Percentiles rank a stretch among this genome's conserved stretches.
Evolutionary conservation across 1,284 basidiomycete species (phyloP).

Genomic region (Pseudozyma sp.): DNA sequence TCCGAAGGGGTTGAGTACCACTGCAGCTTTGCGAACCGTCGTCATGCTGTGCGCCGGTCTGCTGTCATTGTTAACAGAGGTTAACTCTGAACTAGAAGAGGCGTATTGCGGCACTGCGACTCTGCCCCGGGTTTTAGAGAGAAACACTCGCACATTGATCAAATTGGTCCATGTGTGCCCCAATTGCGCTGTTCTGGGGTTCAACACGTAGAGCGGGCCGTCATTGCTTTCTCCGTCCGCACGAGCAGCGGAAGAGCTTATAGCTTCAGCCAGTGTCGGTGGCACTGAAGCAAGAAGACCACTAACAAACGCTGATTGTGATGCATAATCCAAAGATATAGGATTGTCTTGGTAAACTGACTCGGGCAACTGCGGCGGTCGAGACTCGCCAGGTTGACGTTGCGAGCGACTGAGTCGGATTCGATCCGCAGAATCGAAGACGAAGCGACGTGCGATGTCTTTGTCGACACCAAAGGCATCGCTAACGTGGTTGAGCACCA

Average conservation of each 20-base stretch:
- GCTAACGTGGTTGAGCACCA: conserved; percentile 60
- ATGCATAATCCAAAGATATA: conserved; percentile 18
- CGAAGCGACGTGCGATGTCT: conserved; percentile 32
- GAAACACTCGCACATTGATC: conserved; percentile 48
- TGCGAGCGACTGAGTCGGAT: conserved; percentile 5
- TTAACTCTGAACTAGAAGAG: too few species aligned
- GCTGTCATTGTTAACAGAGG: background rate
- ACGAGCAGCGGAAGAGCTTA: conserved; percentile 5
- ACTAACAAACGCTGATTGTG: conserved; percentile 30
- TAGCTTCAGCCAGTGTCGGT: conserved; percentile 24
- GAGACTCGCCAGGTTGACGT: background rate
- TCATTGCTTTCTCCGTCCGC: background rate
- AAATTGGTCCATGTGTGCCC: conserved; percentile 59
- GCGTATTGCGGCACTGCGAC: conserved; percentile 3
- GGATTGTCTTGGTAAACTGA: conserved; percentile 15
- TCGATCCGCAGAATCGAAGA: conserved; percentile 25
- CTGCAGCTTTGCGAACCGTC: conserved; percentile 28
- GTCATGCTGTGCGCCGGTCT: conserved; percentile 3
- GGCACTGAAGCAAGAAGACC: conserved; percentile 36
- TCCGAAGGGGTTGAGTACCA: conserved; percentile 39
- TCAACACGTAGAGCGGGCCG: conserved; percentile 12
- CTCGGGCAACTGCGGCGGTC: background rate
- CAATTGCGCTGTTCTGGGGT: conserved; percentile 48
- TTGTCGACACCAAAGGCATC: conserved; percentile 56
- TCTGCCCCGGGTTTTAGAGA: conserved; percentile 36